Evolutionary conservation across 495 filamentous ascomycete species (phyloP).

Genomic region (Penicillium tannophilum): DNA sequence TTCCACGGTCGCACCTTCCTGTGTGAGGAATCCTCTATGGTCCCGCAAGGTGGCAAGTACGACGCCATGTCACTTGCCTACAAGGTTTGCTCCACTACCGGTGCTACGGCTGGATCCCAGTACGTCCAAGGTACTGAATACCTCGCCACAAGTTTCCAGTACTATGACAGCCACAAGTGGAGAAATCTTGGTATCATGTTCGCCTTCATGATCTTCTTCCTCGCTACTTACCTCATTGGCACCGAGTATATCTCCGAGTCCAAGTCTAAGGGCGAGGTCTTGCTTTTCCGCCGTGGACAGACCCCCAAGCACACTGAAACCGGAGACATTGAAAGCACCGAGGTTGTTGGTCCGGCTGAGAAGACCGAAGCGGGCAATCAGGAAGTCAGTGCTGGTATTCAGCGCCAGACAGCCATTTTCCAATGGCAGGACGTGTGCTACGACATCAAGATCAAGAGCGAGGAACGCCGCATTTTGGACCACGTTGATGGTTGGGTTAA

Average conservation of each 20-base stretch:
- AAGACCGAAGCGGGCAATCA: constrained; percentile 41
- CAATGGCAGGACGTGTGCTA: constrained; percentile 77
- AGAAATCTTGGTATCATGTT: constrained; percentile 71
- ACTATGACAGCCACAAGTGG: constrained; percentile 63
- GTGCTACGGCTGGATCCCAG: constrained; percentile 49
- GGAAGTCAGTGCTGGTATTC: constrained; percentile 45
- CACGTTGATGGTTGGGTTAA: constrained; percentile 66
- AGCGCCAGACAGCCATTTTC: constrained; percentile 64
- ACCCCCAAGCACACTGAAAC: constrained; percentile 25
- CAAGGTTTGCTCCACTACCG: constrained; percentile 56
- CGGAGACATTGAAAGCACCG: constrained; percentile 36
- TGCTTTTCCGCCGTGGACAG: constrained; percentile 53
- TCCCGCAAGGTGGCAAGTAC: constrained; percentile 1
- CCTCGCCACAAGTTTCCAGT: constrained; percentile 56
- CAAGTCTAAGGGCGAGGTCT: constrained; percentile 54
- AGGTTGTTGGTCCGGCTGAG: constrained; percentile 33
- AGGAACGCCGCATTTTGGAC: constrained; percentile 59
- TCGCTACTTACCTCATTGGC: constrained; percentile 46
- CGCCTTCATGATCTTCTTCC: constrained; percentile 66
- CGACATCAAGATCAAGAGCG: constrained; percentile 61
- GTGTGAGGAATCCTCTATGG: constrained; percentile 39
- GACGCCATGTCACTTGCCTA: constrained; percentile 15
- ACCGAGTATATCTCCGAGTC: constrained; percentile 52
- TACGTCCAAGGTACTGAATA: constrained; percentile 55
- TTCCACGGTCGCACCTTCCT: constrained; percentile 56